Percentiles rank a stretch among this genome's conserved stretches.
Conservation (phyloP, 2,329 filamentous ascomycete species). For the Madurella mycetomatis region DNA sequence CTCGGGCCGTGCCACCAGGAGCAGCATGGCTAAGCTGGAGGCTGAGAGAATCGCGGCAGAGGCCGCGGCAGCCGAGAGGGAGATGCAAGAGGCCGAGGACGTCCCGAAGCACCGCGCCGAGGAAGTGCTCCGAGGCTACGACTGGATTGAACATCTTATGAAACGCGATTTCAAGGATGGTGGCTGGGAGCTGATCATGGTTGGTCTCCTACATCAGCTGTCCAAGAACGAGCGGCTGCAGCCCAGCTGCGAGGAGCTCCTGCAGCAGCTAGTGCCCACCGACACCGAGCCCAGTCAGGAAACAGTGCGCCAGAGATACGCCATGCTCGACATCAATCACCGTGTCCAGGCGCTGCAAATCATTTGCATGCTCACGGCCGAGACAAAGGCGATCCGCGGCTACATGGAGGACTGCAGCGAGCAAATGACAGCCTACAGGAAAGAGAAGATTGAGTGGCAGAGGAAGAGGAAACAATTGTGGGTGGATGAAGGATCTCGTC, state of each 20-base stretch:
- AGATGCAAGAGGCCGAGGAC: slow-evolving; percentile 43
- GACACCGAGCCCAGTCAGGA: slow-evolving; percentile 70
- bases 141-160: slow-evolving; percentile 81
- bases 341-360: slow-evolving; percentile 78
- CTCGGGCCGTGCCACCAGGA: slow-evolving; percentile 69
- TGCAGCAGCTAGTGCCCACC: slow-evolving; percentile 75
- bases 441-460: slow-evolving; percentile 92
- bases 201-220: slow-evolving; percentile 80
- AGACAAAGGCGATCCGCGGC: slow-evolving; percentile 78
- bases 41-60: slow-evolving; percentile 63
- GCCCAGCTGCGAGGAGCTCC: slow-evolving; percentile 69
- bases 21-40: slow-evolving; percentile 78
- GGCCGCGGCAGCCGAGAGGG: slow-evolving; percentile 50
- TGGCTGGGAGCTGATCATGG: slow-evolving; percentile 86
- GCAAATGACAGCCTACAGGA: slow-evolving; percentile 90
- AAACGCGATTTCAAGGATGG: slow-evolving; percentile 82
- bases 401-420: slow-evolving; percentile 91
- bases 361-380: slow-evolving; percentile 77
- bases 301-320: slow-evolving; percentile 69
- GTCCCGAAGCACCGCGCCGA: slow-evolving; percentile 61
- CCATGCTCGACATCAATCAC: slow-evolving; percentile 73
- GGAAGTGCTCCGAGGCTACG: slow-evolving; percentile 68
- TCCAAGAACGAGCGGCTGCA: slow-evolving; percentile 69
- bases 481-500: slow-evolving; percentile 31
- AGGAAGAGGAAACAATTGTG: slow-evolving; percentile 66